Conservation (phyloP, 2,329 filamentous ascomycete species). For the Clarireedia homoeocarpa region DNA sequence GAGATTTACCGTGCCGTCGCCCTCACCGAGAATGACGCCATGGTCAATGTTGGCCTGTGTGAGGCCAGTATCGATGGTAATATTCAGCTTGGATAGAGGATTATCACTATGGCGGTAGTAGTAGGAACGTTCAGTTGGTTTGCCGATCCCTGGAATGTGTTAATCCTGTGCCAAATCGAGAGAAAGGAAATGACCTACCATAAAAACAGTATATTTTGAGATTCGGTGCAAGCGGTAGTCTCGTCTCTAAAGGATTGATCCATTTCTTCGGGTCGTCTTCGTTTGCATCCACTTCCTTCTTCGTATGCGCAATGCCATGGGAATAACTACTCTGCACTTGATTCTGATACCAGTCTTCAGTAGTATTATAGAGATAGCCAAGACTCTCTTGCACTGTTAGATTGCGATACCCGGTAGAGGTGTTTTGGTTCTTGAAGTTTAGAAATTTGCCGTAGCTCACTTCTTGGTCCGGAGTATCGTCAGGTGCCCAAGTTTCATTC, state of each 20-base stretch:
- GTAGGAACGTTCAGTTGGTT: slow-evolving; percentile 86
- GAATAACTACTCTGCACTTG: slow-evolving; percentile 73
- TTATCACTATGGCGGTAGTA: slow-evolving; percentile 70
- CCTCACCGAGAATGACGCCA: slow-evolving; percentile 91
- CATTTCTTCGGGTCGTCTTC: slow-evolving; percentile 73
- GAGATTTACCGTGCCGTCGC: slow-evolving; percentile 93
- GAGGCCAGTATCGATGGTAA: slow-evolving; percentile 62
- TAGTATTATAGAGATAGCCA: slow-evolving; percentile 67
- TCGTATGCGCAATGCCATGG: slow-evolving; percentile 76
- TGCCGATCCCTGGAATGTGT: slow-evolving; percentile 56
- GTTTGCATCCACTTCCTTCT: slow-evolving; percentile 72
- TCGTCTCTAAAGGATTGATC: slow-evolving; percentile 89
- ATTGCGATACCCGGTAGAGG: slow-evolving; percentile 60
- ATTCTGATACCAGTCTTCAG: slow-evolving; percentile 78
- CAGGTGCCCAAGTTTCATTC: slow-evolving; percentile 76
- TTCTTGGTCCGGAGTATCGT: slow-evolving; percentile 68
- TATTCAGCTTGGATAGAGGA: slow-evolving; percentile 59
- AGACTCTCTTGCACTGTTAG: slow-evolving; percentile 74
- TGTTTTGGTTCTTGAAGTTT: slow-evolving; percentile 69
- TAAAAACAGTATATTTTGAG: slow-evolving; percentile 98
- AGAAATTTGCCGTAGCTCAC: slow-evolving; percentile 73
- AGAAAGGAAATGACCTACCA: slow-evolving; percentile 34
- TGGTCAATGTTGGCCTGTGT: slow-evolving; percentile 62
- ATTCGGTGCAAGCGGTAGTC: slow-evolving; percentile 77
- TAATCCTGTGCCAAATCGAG: not conserved